These are phyloP conservation scores for Starmerella vitae DNA, from an alignment of 805 yeast genomes.

Conservation along the genomic window DNA sequence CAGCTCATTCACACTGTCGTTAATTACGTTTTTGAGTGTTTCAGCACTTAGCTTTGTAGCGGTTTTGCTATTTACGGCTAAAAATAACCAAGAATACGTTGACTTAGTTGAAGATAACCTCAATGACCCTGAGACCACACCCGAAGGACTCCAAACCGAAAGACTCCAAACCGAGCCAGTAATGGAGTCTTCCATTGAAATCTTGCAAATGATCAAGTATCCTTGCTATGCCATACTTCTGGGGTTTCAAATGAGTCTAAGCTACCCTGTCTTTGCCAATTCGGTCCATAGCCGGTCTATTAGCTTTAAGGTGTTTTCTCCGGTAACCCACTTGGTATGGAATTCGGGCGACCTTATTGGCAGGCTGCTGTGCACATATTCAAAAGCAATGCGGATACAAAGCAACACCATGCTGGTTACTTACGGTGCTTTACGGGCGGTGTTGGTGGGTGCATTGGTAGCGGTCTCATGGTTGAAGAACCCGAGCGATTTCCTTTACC, in stretches of 20 bases:
- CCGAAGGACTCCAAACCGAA: not conserved
- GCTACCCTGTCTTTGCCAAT: slow-evolving; percentile 85
- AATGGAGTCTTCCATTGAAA: not conserved
- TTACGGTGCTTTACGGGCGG: slow-evolving; percentile 41
- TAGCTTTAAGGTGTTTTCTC: slow-evolving; percentile 40
- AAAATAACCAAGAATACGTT: slow-evolving; percentile 9
- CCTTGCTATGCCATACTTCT: slow-evolving; percentile 59
- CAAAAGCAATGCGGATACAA: slow-evolving; percentile 30
- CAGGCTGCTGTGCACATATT: slow-evolving; percentile 46
- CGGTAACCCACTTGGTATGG: slow-evolving; percentile 74
- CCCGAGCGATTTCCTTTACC: slow-evolving; percentile 35
- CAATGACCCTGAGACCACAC: slow-evolving; percentile 1
- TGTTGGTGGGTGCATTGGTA: slow-evolving; percentile 59
- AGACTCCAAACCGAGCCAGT: not conserved
- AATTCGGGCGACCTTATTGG: slow-evolving; percentile 79
- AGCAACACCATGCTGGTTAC: slow-evolving; percentile 35
- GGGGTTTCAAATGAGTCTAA: slow-evolving; percentile 58
- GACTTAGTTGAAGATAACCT: slow-evolving; percentile 11
- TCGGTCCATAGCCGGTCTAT: slow-evolving; percentile 40
- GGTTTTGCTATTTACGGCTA: slow-evolving; percentile 7
- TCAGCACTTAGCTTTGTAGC: slow-evolving; percentile 11
- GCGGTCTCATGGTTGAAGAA: slow-evolving; percentile 45
- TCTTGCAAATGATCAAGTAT: slow-evolving; percentile 32
- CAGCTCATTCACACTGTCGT: slow-evolving; percentile 34
- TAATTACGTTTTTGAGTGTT: slow-evolving; percentile 26